Evolutionary conservation across 176 grass and related monocot genomes (phyloP).

Genomic region (Carex pumila): DNA sequence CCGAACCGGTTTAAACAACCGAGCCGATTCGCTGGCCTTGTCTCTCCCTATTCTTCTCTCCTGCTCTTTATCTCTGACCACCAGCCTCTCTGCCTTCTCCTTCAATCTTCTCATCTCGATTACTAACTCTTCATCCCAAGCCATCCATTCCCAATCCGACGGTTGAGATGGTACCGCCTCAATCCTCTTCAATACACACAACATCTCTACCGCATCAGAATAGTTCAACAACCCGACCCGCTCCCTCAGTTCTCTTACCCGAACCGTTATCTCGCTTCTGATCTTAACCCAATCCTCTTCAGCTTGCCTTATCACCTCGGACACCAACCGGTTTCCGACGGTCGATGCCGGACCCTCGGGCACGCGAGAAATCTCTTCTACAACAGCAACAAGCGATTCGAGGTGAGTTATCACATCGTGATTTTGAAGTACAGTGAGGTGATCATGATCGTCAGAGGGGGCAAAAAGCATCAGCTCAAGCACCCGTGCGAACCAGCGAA

Average conservation of each 20-base stretch:
- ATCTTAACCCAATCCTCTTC: slow-evolving; percentile 50
- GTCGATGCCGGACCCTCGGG: slow-evolving; percentile 26
- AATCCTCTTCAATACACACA: slow-evolving; percentile 45
- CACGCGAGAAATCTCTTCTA: slow-evolving; percentile 32
- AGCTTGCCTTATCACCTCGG: slow-evolving; percentile 41
- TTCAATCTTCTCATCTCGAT: slow-evolving; percentile 24
- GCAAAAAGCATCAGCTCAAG: slow-evolving; percentile 70
- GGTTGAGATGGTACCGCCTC: slow-evolving; percentile 27
- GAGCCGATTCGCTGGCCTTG: slow-evolving; percentile 35
- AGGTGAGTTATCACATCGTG: slow-evolving; percentile 41
- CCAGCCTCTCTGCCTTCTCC: slow-evolving; percentile 31
- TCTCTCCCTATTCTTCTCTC: slow-evolving; percentile 41
- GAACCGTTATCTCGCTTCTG: slow-evolving; percentile 37
- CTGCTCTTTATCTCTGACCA: slow-evolving; percentile 35
- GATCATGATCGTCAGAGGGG: slow-evolving; percentile 26
- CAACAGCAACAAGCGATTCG: slow-evolving; percentile 35
- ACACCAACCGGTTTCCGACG: slow-evolving; percentile 32
- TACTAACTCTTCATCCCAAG: slow-evolving; percentile 41
- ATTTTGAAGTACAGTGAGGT: slow-evolving; percentile 40
- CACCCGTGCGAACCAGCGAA: slow-evolving; percentile 64
- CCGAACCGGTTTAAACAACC: background rate
- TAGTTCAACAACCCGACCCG: slow-evolving; percentile 53
- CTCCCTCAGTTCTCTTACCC: slow-evolving; percentile 44
- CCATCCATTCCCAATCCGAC: slow-evolving; percentile 59
- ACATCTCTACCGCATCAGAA: slow-evolving; percentile 58